Percentiles rank a stretch among this genome's conserved stretches.
phyloP scores from a whole-genome alignment of 257 asterid species.

The Ocimum tenuiflorum region DNA sequence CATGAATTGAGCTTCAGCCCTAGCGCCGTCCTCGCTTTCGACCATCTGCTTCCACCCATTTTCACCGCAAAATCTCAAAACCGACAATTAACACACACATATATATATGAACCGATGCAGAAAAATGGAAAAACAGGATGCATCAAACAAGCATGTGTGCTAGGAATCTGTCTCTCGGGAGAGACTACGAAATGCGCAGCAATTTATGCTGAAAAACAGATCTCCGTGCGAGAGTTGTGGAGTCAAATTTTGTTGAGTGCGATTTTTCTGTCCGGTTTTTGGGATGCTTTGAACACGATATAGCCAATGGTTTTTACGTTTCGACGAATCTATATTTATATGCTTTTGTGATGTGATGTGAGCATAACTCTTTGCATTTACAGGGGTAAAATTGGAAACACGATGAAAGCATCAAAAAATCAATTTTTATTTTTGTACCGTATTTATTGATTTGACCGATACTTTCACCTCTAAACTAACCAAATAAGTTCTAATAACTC shows the following conservation, averaged over 20 bases:
- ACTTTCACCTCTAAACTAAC: no score
- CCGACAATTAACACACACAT: conserved; percentile 9
- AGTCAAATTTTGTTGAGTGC: not conserved
- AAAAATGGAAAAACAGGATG: not conserved
- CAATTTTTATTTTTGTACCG: no score
- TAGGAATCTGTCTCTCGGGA: not conserved
- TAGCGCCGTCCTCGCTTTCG: conserved; percentile 60
- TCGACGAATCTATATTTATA: no score
- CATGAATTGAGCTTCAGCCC: conserved; percentile 53
- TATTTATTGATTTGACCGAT: no score
- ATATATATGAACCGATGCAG: conserved; percentile 1
- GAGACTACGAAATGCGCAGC: conserved; percentile 13
- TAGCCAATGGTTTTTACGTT: no score
- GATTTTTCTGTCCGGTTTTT: conserved; percentile 15
- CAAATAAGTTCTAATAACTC: no score
- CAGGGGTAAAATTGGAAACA: no score
- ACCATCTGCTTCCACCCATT: conserved; percentile 78
- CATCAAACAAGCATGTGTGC: not conserved
- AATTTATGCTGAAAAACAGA: conserved; percentile 18
- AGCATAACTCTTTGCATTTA: no score
- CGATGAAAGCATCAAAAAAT: no score
- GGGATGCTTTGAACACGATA: no score
- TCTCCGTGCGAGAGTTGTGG: conserved; percentile 21
- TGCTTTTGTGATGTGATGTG: no score
- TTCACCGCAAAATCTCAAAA: conserved; percentile 3